These are phyloP conservation scores for Cladophialophora immunda DNA, from an alignment of 2,329 filamentous ascomycete genomes.

Conservation along the genomic window DNA sequence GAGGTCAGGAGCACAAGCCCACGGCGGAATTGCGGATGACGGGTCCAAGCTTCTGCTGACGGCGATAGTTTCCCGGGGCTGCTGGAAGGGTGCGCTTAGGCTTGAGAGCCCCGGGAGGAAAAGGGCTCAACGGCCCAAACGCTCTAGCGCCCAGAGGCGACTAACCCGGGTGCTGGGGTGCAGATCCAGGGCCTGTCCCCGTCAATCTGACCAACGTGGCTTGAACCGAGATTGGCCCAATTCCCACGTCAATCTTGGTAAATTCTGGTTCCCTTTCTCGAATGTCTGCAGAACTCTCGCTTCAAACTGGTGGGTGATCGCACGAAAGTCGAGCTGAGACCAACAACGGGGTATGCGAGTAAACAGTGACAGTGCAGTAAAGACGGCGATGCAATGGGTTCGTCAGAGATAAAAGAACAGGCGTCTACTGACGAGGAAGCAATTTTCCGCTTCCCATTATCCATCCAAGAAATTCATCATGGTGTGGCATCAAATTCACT, in stretches of 20 bases:
- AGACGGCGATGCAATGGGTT: background rate
- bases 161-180: background rate
- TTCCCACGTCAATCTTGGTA: constrained; percentile 5
- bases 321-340: background rate
- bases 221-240: constrained; percentile 20
- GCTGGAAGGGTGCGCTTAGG: background rate
- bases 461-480: background rate
- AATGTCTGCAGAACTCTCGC: background rate
- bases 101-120: background rate
- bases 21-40: background rate
- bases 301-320: background rate
- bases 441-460: background rate
- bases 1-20: constrained; percentile 1
- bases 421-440: background rate
- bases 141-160: background rate
- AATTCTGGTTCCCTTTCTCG: background rate
- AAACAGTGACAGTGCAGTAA: background rate
- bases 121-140: background rate
- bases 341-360: background rate
- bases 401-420: background rate
- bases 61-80: constrained; percentile 4
- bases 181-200: background rate
- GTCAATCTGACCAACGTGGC: constrained; percentile 13
- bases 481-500: background rate
- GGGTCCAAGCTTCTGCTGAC: constrained; percentile 5